Percentiles rank a stretch among this genome's conserved stretches.
Conservation (phyloP, 768 basidiomycete species). For the Candolleomyces efflorescens region DNA sequence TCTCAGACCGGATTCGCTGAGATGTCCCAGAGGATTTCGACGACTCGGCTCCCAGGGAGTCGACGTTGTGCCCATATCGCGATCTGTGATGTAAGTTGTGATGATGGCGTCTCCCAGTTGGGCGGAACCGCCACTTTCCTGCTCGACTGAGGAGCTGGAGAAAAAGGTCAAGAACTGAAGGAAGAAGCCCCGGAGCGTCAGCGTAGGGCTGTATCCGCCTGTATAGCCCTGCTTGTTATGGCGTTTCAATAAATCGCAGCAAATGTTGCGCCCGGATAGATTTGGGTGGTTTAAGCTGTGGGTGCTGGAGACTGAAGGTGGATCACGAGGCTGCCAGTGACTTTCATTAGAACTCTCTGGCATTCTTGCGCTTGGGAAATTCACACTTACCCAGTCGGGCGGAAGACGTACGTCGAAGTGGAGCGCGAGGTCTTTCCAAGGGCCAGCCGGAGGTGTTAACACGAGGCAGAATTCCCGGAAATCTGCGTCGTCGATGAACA, state of each 20-base stretch:
- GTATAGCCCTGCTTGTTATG: constrained; percentile 26
- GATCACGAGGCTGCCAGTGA: constrained; percentile 27
- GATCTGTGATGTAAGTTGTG: constrained; percentile 21
- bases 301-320: constrained; percentile 31
- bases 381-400: constrained; percentile 30
- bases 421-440: constrained; percentile 39
- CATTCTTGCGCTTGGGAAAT: background rate
- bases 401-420: constrained; percentile 39
- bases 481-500: constrained; percentile 39
- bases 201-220: constrained; percentile 40
- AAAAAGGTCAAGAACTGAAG: constrained; percentile 43
- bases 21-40: no score
- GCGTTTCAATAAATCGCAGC: constrained; percentile 38
- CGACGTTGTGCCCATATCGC: constrained; percentile 1
- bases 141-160: constrained; percentile 33
- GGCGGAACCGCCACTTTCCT: constrained; percentile 24
- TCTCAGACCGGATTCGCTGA: no score
- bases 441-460: constrained; percentile 39
- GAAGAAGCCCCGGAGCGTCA: constrained; percentile 42
- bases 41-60: constrained; percentile 2
- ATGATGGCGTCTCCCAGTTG: constrained; percentile 27
- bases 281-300: constrained; percentile 37
- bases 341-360: background rate
- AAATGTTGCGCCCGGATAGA: constrained; percentile 35
- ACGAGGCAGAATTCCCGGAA: constrained; percentile 38